Conservation (phyloP, 1,139 yeast species). For the Komagataea norvegica region DNA sequence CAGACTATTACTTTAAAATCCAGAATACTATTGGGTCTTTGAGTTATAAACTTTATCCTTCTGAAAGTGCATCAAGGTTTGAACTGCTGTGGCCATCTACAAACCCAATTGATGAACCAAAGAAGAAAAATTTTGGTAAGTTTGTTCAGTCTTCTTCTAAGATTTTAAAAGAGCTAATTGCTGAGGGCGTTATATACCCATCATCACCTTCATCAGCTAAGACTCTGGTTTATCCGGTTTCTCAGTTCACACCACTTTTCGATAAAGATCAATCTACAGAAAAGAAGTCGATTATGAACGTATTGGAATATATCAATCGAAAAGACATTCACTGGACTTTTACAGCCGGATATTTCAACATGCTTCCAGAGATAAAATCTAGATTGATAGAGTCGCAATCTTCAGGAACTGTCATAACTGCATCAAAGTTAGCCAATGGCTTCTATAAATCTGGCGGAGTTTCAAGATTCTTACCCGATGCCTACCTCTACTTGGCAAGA, state of each 20-base stretch:
- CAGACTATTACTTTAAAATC: slow-evolving; percentile 69
- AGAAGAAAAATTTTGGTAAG: slow-evolving; percentile 45
- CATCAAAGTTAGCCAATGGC: slow-evolving; percentile 90
- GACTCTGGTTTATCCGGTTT: slow-evolving; percentile 87
- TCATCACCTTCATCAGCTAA: slow-evolving; percentile 22
- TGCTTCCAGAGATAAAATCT: slow-evolving; percentile 70
- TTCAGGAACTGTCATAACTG: slow-evolving; percentile 73
- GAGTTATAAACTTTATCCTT: slow-evolving; percentile 60
- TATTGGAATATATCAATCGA: slow-evolving; percentile 55
- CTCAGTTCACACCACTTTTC: slow-evolving; percentile 84
- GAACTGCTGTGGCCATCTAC: slow-evolving; percentile 68
- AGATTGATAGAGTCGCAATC: slow-evolving; percentile 58
- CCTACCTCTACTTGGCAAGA: slow-evolving; percentile 74
- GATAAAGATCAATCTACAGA: slow-evolving; percentile 71
- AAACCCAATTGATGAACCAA: slow-evolving; percentile 71
- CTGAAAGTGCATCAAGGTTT: slow-evolving; percentile 46
- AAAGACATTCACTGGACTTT: slow-evolving; percentile 70
- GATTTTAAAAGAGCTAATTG: slow-evolving; percentile 52
- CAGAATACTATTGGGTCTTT: slow-evolving; percentile 63
- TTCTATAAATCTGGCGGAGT: slow-evolving; percentile 83
- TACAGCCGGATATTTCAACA: slow-evolving; percentile 96
- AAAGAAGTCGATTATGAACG: slow-evolving; percentile 59
- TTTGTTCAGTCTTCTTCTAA: slow-evolving; percentile 58
- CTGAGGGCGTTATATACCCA: slow-evolving; percentile 32
- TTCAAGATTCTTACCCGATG: slow-evolving; percentile 79